Evolutionary conservation across 2,329 filamentous ascomycete species (phyloP), one percentile per base, ranked within the genome.

Genomic region (Penicillium oxalicum): DNA sequence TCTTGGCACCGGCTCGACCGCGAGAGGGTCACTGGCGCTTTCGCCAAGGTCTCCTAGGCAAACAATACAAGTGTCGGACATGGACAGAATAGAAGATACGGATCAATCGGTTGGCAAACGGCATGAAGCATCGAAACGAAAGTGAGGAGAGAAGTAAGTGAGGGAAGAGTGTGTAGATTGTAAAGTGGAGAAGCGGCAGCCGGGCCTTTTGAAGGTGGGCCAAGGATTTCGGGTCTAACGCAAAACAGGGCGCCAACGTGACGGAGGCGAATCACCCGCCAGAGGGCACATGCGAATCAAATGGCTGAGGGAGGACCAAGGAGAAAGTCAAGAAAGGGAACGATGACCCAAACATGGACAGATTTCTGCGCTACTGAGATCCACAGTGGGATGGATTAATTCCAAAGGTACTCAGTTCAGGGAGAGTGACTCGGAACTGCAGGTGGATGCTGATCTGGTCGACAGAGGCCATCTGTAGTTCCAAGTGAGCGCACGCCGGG

Each of bases 31-130:
- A 71, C 73, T 74, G 71, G 73, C 72, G 68, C 73, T 74, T 73
- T 74, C 76, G 70, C 76, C 78, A 71, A 86, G 79, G 74, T 85
- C 81, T 74, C 81, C 82, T 73, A 86, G 75, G 74, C 82, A 86
- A 68, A 86, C 82, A 72, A 86, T 86, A 72, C 82, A 86, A 61
- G 80, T 81, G 68, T 84, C 81, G 70, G 80, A 79, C 82, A 83
- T 84, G 64, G 60, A 65, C 60, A 58, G 63, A 57, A 46, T 55
- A 51, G 44, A 49, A 54, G 50, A 52, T 50, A 57, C 48, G 50
- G 51, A 49, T 49, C 39, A 50, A 39, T 47, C 41, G 50, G 51
- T 52, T 57, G 51, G 51, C 50, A 47, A 50, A 51, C 52, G 58
- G 55, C 55, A 61, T 62, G 56, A 63, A 59, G 59, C 55, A 57